Evolutionary conservation across 805 yeast genomes (phyloP), one percentile per base, ranked within the genome.

Genomic region (Cyberlindnera euphorbiae): DNA sequence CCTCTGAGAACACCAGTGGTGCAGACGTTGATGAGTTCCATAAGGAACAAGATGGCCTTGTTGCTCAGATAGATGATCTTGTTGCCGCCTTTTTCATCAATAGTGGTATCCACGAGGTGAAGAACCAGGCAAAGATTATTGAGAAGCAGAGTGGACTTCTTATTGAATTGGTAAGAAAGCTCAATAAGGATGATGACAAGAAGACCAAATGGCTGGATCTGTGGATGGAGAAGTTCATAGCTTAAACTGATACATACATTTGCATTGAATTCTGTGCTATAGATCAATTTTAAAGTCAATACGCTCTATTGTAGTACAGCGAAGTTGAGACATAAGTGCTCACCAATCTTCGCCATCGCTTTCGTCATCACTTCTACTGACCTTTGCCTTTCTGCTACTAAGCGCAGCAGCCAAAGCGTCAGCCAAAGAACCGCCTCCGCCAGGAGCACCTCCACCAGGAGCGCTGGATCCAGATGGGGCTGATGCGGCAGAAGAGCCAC

Each of bases 371-470:
- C 87, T 79, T 14, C 70, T 75, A 2, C 84, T 72, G 7, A 90
- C 95, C 58, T 86, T 87, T 15, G 74, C 77, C 61, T 90, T 90
- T 53, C 97, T 73, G 38, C 77, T 75, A 50, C 71, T 83, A 46
- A 90, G 69, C 4, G 97, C 97, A 13, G 84, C 84, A 8, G 94
- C 87, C 35, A 88, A 64, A 0, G 96, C 96, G 58, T 85, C 94
- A 2, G 95, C 96, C 40, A 88, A 62, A 11, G 75, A 68, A 2
- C 77, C 82, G 3, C 83, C 76, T 31, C 70, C 79, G 8, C 75
- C 71, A 4, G 67, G 58, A 8, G 66, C 53, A 16, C 7, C 48
- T 9, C 60, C 59, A 6, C 58, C 56, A 7, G 67, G n/a, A n/a
- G n/a, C n/a, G n/a, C n/a, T n/a, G n/a, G n/a, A n/a, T n/a, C n/a